Base-by-base conservation (phyloP, 1,139 yeast genomes). In the Candida pseudoviswanathii region DNA sequence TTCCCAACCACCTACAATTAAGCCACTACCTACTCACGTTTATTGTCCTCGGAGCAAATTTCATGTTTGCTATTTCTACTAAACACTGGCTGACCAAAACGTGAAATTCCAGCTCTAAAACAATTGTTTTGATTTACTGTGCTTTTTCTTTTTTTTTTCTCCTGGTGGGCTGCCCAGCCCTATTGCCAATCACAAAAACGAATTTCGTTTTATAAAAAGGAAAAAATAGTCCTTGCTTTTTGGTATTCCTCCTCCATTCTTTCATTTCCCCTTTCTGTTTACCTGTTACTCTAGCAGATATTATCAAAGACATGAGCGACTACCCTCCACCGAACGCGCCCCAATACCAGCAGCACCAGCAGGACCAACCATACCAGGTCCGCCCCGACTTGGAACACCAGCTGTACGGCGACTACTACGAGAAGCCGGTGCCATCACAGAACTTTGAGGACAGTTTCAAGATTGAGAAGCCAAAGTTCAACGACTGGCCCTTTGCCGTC, bases 401-500 rank as follows among this genome's bases (percentile, higher is more conserved):
- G 46, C 61, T 60, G 46, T 55, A 60, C 45, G 47, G 50, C 10
- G 43, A 40, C 7, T 56, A 59, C 45, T 54, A 58, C 40, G 76
- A 72, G 34, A 68, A 71, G 49, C 80, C 80, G 1, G 53, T 58
- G 21, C 65, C 64, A 10, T 64, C 72, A 24, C 63, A 64, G 41
- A 59, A 69, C 45, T 89, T 87, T 59, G 88, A 84, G 30, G 80
- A 86, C 47, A 77, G 86, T 7, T 89, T 87, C 68, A 81, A 82
- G 57, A 77, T 85, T 33, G 77, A 78, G 39, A 86, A 83, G 60
- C 89, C 89, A 7, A 77, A 70, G 55, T 81, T 77, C 68, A 86
- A 89, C 59, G 97, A 91, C 64, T 75, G 85, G 80, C 86, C 88
- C 0, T 87, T 87, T 58, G 76, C 88, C 0, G 58, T 87, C 2